phyloP scores from a whole-genome alignment of 305 asterid genomes.

The Lippia alba region DNA sequence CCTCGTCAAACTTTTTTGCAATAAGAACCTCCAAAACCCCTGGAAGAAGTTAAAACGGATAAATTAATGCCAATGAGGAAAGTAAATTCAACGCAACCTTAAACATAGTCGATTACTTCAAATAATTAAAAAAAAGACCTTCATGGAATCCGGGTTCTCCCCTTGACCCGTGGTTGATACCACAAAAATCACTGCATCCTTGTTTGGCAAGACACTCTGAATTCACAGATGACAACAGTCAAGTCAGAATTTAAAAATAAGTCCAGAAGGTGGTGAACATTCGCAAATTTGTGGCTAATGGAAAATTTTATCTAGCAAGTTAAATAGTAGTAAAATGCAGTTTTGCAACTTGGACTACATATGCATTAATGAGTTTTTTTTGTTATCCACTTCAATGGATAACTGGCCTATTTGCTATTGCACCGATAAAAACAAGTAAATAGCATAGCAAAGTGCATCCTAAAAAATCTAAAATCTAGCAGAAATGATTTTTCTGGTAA shows the following conservation, averaged over 20 bases:
- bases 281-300: neutral
- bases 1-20: conserved; percentile 71
- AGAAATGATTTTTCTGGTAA: no score
- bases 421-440: no score
- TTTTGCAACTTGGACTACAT: neutral
- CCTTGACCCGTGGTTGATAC: conserved; percentile 99
- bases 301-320: no score
- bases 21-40: conserved; percentile 91
- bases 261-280: conserved; percentile 12
- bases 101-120: conserved; percentile 19
- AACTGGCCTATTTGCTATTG: no score
- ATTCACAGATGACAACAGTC: conserved; percentile 20
- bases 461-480: no score
- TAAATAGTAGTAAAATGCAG: no score
- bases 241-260: neutral
- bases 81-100: conserved; percentile 18
- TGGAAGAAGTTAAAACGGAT: conserved; percentile 37
- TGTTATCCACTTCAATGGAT: neutral
- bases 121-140: conserved; percentile 55
- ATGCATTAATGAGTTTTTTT: neutral
- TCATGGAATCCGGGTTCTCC: conserved; percentile 88
- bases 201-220: conserved; percentile 63
- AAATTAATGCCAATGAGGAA: conserved; percentile 9
- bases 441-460: no score
- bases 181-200: conserved; percentile 69